These are phyloP conservation scores for Cymbopogon citratus DNA, from an alignment of 176 grass and related monocot species.

Conservation along the genomic window DNA sequence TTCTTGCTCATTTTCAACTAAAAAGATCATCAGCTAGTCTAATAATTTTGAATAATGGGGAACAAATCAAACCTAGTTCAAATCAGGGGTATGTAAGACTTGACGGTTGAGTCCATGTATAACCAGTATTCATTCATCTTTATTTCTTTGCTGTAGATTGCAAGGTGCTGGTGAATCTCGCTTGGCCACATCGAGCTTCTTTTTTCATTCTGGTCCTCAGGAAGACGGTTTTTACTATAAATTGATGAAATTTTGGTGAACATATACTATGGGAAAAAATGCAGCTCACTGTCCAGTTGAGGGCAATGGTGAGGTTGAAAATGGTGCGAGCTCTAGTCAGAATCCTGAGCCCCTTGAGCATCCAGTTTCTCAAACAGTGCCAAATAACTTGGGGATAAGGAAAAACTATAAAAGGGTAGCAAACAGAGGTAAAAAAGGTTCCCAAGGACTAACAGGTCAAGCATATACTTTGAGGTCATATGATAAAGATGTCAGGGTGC, in stretches of 20 bases:
- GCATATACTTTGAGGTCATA: conserved; percentile 52
- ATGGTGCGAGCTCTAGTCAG: conserved; percentile 23
- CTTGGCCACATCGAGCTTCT: neutral
- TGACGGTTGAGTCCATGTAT: neutral
- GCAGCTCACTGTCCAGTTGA: conserved; percentile 2
- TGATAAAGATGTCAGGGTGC: conserved; percentile 41
- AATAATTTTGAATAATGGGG: neutral
- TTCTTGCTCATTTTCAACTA: no score
- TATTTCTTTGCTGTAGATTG: conserved; percentile 21
- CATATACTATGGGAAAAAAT: conserved; percentile 38
- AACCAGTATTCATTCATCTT: conserved; percentile 1
- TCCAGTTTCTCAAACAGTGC: conserved; percentile 16
- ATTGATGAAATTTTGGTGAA: neutral
- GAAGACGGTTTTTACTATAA: conserved; percentile 1
- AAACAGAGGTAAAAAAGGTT: conserved; percentile 37
- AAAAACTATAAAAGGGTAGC: conserved; percentile 41
- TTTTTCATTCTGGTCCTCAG: neutral
- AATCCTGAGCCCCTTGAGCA: conserved; percentile 15
- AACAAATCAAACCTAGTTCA: neutral
- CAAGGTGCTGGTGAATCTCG: conserved; percentile 13
- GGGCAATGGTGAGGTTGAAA: conserved; percentile 8
- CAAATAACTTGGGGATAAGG: conserved; percentile 19
- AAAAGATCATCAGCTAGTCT: neutral
- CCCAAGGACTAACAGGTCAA: conserved; percentile 14
- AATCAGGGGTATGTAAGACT: neutral